Percentiles rank a stretch among this genome's conserved stretches.
phyloP scores from a whole-genome alignment of 345 rosid species.

The Bretschneidera sinensis region DNA sequence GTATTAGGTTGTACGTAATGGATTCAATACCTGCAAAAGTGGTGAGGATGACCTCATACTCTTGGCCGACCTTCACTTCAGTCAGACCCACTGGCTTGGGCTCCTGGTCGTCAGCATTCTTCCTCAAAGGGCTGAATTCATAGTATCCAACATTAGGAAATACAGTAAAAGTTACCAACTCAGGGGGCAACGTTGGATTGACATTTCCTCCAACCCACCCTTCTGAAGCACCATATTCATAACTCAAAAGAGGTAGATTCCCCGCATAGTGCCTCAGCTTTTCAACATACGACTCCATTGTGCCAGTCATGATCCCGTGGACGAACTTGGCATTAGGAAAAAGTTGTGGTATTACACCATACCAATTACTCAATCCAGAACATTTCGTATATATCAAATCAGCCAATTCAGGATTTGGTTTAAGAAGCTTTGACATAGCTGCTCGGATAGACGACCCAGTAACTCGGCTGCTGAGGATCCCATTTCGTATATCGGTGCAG shows the following conservation, averaged over 20 bases:
- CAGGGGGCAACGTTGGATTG: constrained; percentile 65
- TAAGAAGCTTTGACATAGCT: constrained; percentile 72
- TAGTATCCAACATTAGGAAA: constrained; percentile 86
- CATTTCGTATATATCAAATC: constrained; percentile 50
- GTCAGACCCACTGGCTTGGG: constrained; percentile 62
- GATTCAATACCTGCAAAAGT: constrained; percentile 61
- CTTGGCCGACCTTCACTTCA: constrained; percentile 72
- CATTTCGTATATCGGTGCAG: constrained; percentile 51
- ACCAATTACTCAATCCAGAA: constrained; percentile 76
- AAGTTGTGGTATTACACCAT: constrained; percentile 72
- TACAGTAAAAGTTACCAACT: constrained; percentile 62
- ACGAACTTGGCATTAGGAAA: constrained; percentile 86
- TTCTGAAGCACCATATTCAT: constrained; percentile 93
- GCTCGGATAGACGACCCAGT: constrained; percentile 49
- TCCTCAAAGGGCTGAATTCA: constrained; percentile 64
- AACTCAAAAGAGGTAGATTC: constrained; percentile 64
- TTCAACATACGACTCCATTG: constrained; percentile 81
- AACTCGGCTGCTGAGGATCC: constrained; percentile 50
- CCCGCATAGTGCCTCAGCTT: constrained; percentile 90
- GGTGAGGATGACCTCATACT: constrained; percentile 82
- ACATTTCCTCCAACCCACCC: constrained; percentile 96
- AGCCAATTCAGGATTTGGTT: constrained; percentile 68
- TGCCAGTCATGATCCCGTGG: constrained; percentile 98
- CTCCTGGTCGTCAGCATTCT: constrained; percentile 17
- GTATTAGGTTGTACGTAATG: too few relatives aligned